Base-by-base conservation (phyloP, 768 basidiomycete genomes). In the Lyophyllum atratum region DNA sequence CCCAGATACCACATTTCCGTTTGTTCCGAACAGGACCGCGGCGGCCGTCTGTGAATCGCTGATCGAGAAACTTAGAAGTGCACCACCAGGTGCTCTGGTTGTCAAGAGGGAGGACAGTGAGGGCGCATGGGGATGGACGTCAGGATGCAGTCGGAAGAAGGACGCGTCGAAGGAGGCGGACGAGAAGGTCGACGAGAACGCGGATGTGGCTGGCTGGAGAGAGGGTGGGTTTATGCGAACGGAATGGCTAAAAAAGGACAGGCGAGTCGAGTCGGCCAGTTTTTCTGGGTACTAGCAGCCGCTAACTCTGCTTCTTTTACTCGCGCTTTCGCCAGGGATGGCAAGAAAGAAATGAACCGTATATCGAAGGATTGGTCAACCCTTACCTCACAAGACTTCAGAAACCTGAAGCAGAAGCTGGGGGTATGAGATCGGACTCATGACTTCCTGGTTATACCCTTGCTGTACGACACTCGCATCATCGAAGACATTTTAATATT, bases 201-300 rank as follows among this genome's bases (percentile, higher is more conserved):
- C 63, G 61, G 70, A 74, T 51, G 63, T 84, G 52, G 69, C 74
- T 59, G 76, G 67, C 51, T 88, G 87, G 87, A 71, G 71, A 60
- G 77, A 81, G 61, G 77, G 76, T 29, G 87, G 86, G 6, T 65
- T 66, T 60, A 64, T 75, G 59, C 76, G 76, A 63, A 70, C 69
- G 51, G 87, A 87, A 63, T 88, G 87, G 86, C 69, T 76, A 37
- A 81, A 76, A 69, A 81, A 80, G 66, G 81, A 84, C 57, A 78
- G 77, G 87, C 72, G 60, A 72, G 76, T 68, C 34, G 14, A 56
- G 40, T 43, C 50, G 58, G 54, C 48, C 39, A 59, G 54, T 42
- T 51, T 40, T 33, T 52, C 55, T 34, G 10, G 43, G 34, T 22
- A 26, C 28, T 42, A 33, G 43, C 42, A 48, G 39, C 25, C 29